Evolutionary conservation across 352 stramenopile genomes (phyloP), one percentile per base, ranked within the genome.

Genomic region (Phytophthora foliorum): DNA sequence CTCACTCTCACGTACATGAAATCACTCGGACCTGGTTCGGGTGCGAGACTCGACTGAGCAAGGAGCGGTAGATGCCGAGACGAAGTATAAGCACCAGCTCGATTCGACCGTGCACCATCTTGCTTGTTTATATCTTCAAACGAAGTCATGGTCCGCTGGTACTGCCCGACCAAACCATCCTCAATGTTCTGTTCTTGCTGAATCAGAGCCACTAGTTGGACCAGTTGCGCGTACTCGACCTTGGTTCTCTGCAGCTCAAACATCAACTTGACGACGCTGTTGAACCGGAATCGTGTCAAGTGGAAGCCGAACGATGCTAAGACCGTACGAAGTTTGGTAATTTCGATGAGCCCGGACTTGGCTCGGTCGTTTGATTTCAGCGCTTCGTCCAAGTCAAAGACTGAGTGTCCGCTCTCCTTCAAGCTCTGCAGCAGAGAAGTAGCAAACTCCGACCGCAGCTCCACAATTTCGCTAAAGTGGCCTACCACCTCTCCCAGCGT

Each of bases 401-500:
- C 45, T 6, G 64, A 76, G 17, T 63, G 34, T 3, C 57, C 51
- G 0, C 45, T 10, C 7, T 48, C 34, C 19, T 77, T 54, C 31
- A 90, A 27, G 25, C 62, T 77, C 4, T 39, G 61, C 5, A 62
- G 51, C 19, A 86, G 21, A 4, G 56, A 73, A 4, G 53, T 65
- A 2, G 74, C 78, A 32, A 90, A 86, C 53, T 88, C 78, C 2
- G 80, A 65, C 11, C 80, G 79, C 3, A 89, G 65, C 57, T 84
- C 63, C 7, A 90, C 73, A 11, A 82, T 87, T 57, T 91, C 82
- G 3, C 51, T 76, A 25, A 92, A 91, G 45, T 92, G 77, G 2
- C 65, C 63, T 24, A 91, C 75, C 5, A 90, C 75, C 16, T 88
- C 69, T 16, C 75, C 73, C 8, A 92, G 63, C 17, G 82, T 80